These are phyloP conservation scores for Nyssa sinensis DNA, from an alignment of 148 eudicot species.

Conservation along the genomic window DNA sequence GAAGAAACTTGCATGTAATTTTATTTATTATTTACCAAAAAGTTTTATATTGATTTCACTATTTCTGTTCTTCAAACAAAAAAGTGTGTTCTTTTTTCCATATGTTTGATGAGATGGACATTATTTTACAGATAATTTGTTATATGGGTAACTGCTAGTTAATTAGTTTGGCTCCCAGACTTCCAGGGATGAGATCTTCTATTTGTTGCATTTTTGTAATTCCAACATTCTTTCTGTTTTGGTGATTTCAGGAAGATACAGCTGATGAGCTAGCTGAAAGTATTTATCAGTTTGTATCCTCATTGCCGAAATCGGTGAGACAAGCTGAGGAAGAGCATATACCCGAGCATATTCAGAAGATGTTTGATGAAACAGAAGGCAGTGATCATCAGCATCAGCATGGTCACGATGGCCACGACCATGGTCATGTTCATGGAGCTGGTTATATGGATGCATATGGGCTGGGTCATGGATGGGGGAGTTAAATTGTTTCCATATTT, in stretches of 20 bases:
- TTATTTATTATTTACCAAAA: too few species aligned
- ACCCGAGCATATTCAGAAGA: conserved; percentile 62
- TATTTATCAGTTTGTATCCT: conserved; percentile 57
- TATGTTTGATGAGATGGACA: not conserved
- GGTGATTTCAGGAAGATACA: conserved; percentile 53
- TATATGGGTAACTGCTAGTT: not conserved
- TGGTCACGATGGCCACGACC: conserved; percentile 27
- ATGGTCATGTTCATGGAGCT: conserved; percentile 32
- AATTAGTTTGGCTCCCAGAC: not conserved
- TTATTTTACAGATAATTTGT: not conserved
- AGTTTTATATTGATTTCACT: too few species aligned
- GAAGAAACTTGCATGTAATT: not conserved
- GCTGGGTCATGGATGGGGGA: conserved; percentile 46
- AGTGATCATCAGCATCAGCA: conserved; percentile 37
- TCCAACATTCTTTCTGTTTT: not conserved
- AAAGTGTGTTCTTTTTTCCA: not conserved
- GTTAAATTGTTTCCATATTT: conserved; percentile 9
- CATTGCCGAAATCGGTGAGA: conserved; percentile 60
- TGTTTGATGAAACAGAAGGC: conserved; percentile 45
- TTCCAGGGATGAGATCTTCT: not conserved
- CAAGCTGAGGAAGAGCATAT: conserved; percentile 49
- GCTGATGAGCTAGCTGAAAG: conserved; percentile 66
- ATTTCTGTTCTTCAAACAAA: not conserved
- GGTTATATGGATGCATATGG: conserved; percentile 51
- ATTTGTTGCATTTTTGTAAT: not conserved